A percentile compares a stretch with the other conserved stretches of the same genome.
phyloP scores from a whole-genome alignment of 225 moss, liverwort and hornwort genomes.

The Physcomitrium patens region DNA sequence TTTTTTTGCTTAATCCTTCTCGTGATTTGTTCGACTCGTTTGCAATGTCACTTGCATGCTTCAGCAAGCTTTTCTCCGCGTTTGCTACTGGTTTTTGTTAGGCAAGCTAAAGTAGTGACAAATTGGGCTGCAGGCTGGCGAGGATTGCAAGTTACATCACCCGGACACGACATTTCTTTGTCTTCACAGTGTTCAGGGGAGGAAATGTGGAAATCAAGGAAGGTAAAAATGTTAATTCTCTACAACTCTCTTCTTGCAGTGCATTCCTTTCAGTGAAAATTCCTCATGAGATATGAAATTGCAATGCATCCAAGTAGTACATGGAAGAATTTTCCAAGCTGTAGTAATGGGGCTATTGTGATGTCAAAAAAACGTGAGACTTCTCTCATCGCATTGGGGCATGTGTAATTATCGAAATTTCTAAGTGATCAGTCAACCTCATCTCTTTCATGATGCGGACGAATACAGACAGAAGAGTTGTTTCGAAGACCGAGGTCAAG shows the following conservation, averaged over 20 bases:
- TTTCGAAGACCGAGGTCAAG: slow-evolving; percentile 2
- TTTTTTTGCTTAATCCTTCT: neutral
- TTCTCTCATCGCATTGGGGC: neutral
- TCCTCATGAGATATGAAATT: neutral
- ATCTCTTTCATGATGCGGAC: neutral
- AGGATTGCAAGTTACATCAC: slow-evolving; percentile 17
- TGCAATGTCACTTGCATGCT: too few relatives aligned
- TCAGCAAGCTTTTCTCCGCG: too few relatives aligned
- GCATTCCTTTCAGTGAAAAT: neutral
- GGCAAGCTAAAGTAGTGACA: neutral
- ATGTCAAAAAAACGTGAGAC: neutral
- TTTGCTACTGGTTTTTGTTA: neutral
- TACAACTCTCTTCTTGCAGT: neutral
- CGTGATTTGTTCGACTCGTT: too few relatives aligned
- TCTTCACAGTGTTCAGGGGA: slow-evolving; percentile 15
- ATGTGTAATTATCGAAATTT: too few relatives aligned
- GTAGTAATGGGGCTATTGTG: neutral
- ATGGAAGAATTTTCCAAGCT: neutral
- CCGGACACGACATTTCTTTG: slow-evolving; percentile 21
- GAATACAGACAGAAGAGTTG: slow-evolving; percentile 21
- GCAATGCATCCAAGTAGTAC: neutral
- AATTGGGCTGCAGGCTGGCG: slow-evolving; percentile 22
- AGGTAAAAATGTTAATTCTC: slow-evolving; percentile 18
- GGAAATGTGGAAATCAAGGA: neutral
- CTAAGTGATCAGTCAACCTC: neutral